Evolutionary conservation across 2,329 filamentous ascomycete genomes (phyloP), one percentile per base, ranked within the genome.

Genomic region (Epichloe festucae): DNA sequence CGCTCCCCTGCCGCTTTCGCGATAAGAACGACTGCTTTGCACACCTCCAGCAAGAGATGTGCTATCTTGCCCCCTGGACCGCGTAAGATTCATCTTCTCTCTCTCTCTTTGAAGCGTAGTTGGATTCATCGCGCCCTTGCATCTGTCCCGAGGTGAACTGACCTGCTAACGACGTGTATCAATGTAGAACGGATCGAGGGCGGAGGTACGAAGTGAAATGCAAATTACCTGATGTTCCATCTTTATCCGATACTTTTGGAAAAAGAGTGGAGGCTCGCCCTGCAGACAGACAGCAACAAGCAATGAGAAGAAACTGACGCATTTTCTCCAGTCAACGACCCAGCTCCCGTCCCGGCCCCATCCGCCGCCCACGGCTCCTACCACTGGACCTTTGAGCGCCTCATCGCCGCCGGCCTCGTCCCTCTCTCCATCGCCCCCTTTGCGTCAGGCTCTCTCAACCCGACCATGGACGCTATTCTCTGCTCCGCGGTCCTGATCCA

Each of bases 301-400:
- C 39, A 42, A 36, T 27, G 7, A 14, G 10, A 27, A 40, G 15
- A 8, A 55, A 41, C 53, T 55, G 46, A 55, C 45, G 31, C 40
- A 17, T n/a, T 19, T 10, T 39, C 2, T 41, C 38, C 63, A 85
- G 89, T 90, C 66, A 98, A 98, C 73, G 90, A 97, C 64, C 81
- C 93, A 52, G 86, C 80, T 35, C 81, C 80, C 40, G 70, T 95
- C 23, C 90, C 89, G 45, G 66, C 79, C 21, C 72, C 87, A 50
- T 81, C 78, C 60, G 82, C 91, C 42, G 75, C 82, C 52, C 88
- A 98, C 73, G 93, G 93, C 62, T 94, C 87, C 70, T 98, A 97
- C 76, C 93, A 98, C 79, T 98, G 93, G 93, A 87, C 86, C 54
- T 95, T 95, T 64, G 93, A 98, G 77, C 89, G 88, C 65, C 67